These are phyloP conservation scores for Chalaropsis thielavioides DNA, from an alignment of 2,329 filamentous ascomycete species.

Conservation along the genomic window DNA sequence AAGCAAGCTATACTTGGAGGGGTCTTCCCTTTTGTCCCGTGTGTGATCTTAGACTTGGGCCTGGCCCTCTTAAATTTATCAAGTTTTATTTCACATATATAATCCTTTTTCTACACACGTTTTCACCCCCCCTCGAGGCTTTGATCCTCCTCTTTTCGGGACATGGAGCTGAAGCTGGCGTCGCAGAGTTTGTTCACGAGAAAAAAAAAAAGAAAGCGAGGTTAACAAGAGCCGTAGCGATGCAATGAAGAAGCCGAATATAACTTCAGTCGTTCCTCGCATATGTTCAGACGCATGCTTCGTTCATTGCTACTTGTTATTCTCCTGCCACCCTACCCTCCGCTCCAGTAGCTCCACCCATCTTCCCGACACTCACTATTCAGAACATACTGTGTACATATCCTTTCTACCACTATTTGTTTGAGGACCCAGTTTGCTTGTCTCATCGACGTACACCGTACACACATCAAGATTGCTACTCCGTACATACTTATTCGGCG, in stretches of 20 bases:
- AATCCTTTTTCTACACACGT: neutral
- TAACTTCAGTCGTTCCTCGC: neutral
- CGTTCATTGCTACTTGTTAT: neutral
- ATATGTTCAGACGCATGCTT: neutral
- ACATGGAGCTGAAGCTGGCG: neutral
- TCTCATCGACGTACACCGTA: conserved; percentile 5
- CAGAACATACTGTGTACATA: neutral
- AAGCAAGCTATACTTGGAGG: no score
- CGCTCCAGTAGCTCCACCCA: neutral
- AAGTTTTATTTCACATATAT: neutral
- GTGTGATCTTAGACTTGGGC: neutral
- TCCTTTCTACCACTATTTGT: neutral
- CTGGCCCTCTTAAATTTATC: neutral
- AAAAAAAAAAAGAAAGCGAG: neutral
- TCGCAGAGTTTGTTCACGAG: neutral
- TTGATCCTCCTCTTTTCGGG: neutral
- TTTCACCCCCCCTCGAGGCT: neutral
- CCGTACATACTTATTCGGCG: neutral
- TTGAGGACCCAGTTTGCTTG: conserved; percentile 7
- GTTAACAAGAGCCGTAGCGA: neutral
- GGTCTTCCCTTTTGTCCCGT: neutral
- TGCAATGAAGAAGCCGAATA: neutral
- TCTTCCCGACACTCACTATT: neutral
- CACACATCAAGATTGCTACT: neutral
- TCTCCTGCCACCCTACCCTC: neutral